Evolutionary conservation across 139 green algal species (phyloP).

Genomic region (Chlamydomonas incerta): DNA sequence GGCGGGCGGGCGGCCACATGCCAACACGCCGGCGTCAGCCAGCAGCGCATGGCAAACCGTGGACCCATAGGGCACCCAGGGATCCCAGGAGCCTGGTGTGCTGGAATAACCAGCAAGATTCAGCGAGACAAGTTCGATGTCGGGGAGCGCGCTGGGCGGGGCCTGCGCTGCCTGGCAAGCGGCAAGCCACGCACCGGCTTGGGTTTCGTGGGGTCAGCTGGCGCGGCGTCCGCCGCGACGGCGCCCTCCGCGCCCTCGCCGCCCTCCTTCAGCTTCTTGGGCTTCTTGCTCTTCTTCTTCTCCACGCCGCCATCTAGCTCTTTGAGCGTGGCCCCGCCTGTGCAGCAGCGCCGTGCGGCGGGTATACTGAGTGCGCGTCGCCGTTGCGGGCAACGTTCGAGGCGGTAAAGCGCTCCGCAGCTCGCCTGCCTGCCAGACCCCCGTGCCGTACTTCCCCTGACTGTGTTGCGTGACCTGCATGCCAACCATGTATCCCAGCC

Average conservation of each 20-base stretch:
- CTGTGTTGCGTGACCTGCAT: neutral
- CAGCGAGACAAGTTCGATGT: too few relatives aligned
- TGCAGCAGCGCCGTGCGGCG: neutral
- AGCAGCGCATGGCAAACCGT: neutral
- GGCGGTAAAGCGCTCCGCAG: too few relatives aligned
- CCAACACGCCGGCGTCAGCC: too few relatives aligned
- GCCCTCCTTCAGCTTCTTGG: conserved; percentile 25
- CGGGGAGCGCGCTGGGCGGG: neutral
- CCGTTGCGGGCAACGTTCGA: too few relatives aligned
- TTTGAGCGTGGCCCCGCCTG: conserved; percentile 43
- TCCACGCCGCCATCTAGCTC: conserved; percentile 26
- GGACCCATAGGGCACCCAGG: neutral
- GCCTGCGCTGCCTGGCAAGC: neutral
- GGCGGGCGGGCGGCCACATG: neutral
- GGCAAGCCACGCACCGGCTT: conserved; percentile 7
- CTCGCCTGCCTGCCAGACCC: too few relatives aligned
- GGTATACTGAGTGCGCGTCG: too few relatives aligned
- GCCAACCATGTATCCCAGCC: too few relatives aligned
- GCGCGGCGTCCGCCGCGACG: neutral
- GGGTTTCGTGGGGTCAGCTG: conserved; percentile 26
- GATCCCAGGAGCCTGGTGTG: too few relatives aligned
- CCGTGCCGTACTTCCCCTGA: too few relatives aligned
- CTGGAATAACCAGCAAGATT: too few relatives aligned
- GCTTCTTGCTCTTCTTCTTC: conserved; percentile 54
- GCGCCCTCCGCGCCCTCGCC: neutral